Base-by-base conservation (phyloP, 2,329 filamentous ascomycete species). In the Paracorniculantispora psalliotae region DNA sequence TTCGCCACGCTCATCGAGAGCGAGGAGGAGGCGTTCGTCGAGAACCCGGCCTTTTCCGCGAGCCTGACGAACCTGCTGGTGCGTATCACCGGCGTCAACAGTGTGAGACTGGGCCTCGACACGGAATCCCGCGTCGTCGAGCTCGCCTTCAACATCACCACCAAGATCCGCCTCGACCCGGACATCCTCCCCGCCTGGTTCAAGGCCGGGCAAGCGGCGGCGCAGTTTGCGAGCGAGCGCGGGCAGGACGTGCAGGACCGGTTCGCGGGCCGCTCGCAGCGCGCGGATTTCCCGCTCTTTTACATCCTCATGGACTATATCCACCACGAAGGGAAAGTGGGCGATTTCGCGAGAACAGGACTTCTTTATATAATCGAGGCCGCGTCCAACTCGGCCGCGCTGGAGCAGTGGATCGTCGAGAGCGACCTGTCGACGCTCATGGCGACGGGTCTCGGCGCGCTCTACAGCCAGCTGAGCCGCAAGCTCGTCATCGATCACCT, bases 391-490 rank as follows among this genome's bases (percentile, higher is more conserved):
- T 96, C 92, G 1, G 83, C 86, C 21, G 83, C 86, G 1, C 74
- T 99, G 61, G 94, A 99, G 75, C 90, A 91, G 68, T 99, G 94
- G 94, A 90, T 99, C 63, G 91, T 97, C 49, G 92, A 96, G 70
- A 97, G 93, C 71, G 94, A 99, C 71, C 79, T 99, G 55, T 94
- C 94, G 13, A 97, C 94, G 0, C 79, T 97, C 63, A 97, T 99
- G 94, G 94, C 94, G 3, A 97, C 92, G 0, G 94, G 94, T 0
- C 77, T 99, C 1, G 94, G 94, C 17, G 94, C 83, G 80, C 68
- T 88, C 49, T 84, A 87, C 70, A 85, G 81, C 65, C 83, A 87
- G 65, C 75, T 87, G 62, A 86, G 84, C 66, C 85, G 89, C 62
- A 92, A 96, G 76, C 79, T 96, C 61, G 89, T 93, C 56, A 88